Evolutionary conservation across 352 stramenopile species (phyloP).

Genomic region (Phytophthora fragariae): DNA sequence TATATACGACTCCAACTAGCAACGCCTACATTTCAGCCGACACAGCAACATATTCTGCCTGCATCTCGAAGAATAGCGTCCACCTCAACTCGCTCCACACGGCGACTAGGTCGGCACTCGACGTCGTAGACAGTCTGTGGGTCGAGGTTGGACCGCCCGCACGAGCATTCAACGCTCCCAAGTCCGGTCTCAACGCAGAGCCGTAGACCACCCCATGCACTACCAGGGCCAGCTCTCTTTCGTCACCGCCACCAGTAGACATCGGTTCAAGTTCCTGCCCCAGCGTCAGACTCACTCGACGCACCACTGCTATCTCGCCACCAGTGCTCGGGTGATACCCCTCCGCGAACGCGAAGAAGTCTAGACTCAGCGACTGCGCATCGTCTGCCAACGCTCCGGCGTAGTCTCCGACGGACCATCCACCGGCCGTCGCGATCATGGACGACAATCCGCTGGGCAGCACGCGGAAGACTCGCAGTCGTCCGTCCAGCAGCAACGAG

Average conservation of each 20-base stretch:
- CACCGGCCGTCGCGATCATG: conserved; percentile 1
- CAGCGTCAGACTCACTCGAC: background rate
- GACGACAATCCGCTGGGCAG: background rate
- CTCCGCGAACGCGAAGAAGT: background rate
- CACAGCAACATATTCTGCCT: background rate
- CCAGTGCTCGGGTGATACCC: background rate
- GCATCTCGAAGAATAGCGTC: background rate
- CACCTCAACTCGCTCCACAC: background rate
- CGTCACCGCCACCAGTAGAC: background rate
- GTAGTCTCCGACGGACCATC: conserved; percentile 4
- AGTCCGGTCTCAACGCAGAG: background rate
- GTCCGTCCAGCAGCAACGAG: background rate
- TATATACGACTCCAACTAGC: no score
- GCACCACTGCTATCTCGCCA: background rate
- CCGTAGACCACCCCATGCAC: background rate
- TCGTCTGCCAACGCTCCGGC: background rate
- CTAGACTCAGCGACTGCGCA: background rate
- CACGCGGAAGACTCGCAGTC: background rate
- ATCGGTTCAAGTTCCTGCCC: background rate
- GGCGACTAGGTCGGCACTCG: background rate
- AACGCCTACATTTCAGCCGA: no score
- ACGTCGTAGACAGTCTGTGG: background rate
- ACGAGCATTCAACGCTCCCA: background rate
- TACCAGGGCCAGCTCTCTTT: background rate
- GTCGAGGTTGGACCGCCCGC: background rate